Percentiles rank a stretch among this genome's conserved stretches.
These are phyloP conservation scores for Cardiosporidium cionae DNA, from an alignment of 169 alveolate species.

Conservation along the genomic window DNA sequence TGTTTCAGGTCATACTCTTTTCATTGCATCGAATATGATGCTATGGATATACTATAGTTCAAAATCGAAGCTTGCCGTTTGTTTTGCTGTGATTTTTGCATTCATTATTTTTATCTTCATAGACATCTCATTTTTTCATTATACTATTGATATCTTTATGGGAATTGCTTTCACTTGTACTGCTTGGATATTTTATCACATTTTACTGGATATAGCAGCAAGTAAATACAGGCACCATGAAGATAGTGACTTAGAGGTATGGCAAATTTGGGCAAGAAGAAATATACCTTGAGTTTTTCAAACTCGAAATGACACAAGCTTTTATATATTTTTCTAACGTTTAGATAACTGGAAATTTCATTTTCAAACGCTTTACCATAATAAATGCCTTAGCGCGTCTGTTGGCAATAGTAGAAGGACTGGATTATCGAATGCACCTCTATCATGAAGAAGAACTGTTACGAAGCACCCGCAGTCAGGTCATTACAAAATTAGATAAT, in stretches of 20 bases:
- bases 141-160: background rate
- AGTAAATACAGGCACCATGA: background rate
- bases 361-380: too few species aligned
- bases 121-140: background rate
- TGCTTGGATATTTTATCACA: background rate
- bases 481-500: too few species aligned
- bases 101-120: background rate
- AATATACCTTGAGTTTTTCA: too few species aligned
- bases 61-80: background rate
- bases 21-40: background rate
- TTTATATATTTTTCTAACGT: too few species aligned
- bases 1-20: background rate
- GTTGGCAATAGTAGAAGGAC: too few species aligned
- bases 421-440: too few species aligned
- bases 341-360: too few species aligned
- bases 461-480: too few species aligned
- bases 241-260: background rate
- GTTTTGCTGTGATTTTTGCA: background rate
- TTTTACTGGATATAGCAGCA: background rate
- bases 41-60: background rate
- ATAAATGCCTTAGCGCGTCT: too few species aligned
- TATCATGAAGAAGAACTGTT: too few species aligned
- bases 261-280: too few species aligned
- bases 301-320: too few species aligned
- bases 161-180: background rate